phyloP scores from a whole-genome alignment of 768 basidiomycete species.

The Panaeolus cyanescens region DNA sequence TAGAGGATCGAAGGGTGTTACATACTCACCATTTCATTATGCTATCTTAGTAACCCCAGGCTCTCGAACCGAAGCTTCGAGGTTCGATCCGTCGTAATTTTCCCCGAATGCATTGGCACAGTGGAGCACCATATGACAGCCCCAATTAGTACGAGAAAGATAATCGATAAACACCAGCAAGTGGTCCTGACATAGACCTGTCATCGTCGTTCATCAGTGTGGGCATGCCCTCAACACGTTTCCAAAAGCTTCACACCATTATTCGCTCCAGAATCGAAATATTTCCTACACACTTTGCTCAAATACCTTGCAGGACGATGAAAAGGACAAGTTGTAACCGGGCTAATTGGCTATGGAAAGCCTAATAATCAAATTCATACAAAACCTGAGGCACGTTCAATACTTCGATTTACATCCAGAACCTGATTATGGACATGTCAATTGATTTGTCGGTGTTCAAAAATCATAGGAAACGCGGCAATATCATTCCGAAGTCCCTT shows the following conservation, averaged over 20 bases:
- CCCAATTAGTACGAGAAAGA: background rate
- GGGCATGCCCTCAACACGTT: background rate
- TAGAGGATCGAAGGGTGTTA: background rate
- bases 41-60: background rate
- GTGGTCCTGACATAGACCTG: background rate
- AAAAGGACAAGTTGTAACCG: too few species aligned
- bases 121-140: background rate
- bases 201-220: background rate
- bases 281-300: background rate
- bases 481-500: background rate
- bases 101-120: background rate
- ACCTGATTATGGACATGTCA: background rate
- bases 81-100: background rate
- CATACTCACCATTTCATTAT: background rate
- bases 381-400: background rate
- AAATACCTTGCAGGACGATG: too few species aligned
- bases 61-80: background rate
- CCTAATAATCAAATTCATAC: background rate
- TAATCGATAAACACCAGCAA: background rate
- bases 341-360: background rate
- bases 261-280: background rate
- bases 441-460: background rate
- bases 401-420: background rate
- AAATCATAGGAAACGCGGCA: background rate
- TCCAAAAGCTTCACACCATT: background rate